A percentile compares a stretch with the other conserved stretches of the same genome.
phyloP scores from a whole-genome alignment of 352 stramenopile species.

The Phytophthora syringae region DNA sequence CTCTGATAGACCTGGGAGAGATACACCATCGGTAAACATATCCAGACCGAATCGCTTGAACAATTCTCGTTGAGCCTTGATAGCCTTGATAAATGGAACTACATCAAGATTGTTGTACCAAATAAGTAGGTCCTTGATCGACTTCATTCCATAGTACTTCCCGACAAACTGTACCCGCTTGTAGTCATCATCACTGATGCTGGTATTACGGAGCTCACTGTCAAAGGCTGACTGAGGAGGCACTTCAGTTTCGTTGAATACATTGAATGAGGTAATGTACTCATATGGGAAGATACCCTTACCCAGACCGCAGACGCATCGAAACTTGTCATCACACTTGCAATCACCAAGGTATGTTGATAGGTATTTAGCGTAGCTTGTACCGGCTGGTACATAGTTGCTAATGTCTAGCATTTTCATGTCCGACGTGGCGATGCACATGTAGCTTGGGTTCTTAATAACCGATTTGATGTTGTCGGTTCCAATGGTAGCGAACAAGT shows the following conservation, averaged over 20 bases:
- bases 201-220: too few relatives aligned
- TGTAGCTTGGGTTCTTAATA: constrained; percentile 41
- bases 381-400: constrained; percentile 41
- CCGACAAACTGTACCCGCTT: constrained; percentile 39
- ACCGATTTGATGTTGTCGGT: constrained; percentile 18
- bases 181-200: too few relatives aligned
- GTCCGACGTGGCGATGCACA: constrained; percentile 33
- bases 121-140: constrained; percentile 13
- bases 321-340: constrained; percentile 40
- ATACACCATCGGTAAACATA: constrained; percentile 30
- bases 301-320: constrained; percentile 22
- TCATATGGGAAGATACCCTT: constrained; percentile 27
- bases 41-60: constrained; percentile 27
- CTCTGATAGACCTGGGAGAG: constrained; percentile 18
- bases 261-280: constrained; percentile 37
- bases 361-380: constrained; percentile 33
- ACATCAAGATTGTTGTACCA: constrained; percentile 51
- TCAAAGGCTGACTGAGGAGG: constrained; percentile 32
- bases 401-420: constrained; percentile 43
- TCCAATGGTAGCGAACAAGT: constrained; percentile 22
- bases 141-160: constrained; percentile 44
- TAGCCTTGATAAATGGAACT: too few relatives aligned
- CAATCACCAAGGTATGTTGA: constrained; percentile 37
- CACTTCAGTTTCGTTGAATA: constrained; percentile 26
- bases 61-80: constrained; percentile 18